Base-by-base conservation (phyloP, 73 alveolate genomes). In the Paramecium bursaria region DNA sequence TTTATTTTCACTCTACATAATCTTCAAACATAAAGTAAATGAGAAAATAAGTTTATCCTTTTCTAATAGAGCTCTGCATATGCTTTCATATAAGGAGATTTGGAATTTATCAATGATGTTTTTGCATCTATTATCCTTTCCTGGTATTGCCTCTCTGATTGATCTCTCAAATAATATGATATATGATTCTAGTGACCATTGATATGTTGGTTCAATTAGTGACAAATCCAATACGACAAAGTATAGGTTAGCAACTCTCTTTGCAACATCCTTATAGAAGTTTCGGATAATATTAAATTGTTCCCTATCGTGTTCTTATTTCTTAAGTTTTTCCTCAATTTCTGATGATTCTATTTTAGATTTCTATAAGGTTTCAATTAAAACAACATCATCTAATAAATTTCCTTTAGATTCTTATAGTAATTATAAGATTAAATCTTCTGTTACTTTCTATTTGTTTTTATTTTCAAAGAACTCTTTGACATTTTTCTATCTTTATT, bases 61-160 rank as follows among this genome's bases (percentile, higher is more conserved):
- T 54, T 94, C 99, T 44, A 96, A 95, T 5, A 96, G 90, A n/a
- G 98, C 92, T 86, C 98, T 88, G 57, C 99, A 96, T 2, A 93
- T 93, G 50, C 90, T 90, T 47, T 86, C 87, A 85, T 93, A 93
- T 6, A 90, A 87, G 14, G 87, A 80, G 30, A 75, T 57, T 19
- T 90, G 52, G 87, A 93, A 93, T 39, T 86, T 85, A 73, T 86
- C 55, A n/a, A 86, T 91, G 52, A 96, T 94, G 82, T 94, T 92
- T 54, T 86, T 93, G 86, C 52, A 31, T 75, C 87, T 86, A 54
- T 94, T 77, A 26, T 86, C 87, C 46, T 86, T 86, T n/a, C 85
- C 89, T 23, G 61, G 73, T 27, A 50, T 49, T 14, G 94, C 86
- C 35, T 75, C 82, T 39, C 86, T 88, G 17, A 92, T 86, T 48